These are phyloP conservation scores for Aspergillus calidoustus DNA, from an alignment of 2,329 filamentous ascomycete species.

Conservation along the genomic window DNA sequence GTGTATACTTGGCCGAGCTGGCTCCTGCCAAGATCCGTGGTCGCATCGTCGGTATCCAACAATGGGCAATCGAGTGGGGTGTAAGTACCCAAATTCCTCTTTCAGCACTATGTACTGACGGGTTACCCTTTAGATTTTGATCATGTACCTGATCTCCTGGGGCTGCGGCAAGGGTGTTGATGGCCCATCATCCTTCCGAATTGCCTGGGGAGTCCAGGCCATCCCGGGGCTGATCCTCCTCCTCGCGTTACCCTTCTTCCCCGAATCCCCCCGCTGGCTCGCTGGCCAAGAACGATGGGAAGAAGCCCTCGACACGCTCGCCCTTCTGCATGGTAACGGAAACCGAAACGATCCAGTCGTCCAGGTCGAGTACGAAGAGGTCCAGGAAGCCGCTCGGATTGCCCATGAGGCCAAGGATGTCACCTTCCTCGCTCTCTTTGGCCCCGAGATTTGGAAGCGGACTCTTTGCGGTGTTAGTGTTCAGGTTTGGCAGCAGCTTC, in stretches of 20 bases:
- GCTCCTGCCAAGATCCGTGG: conserved; percentile 48
- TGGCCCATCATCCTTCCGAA: conserved; percentile 56
- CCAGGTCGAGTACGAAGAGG: conserved; percentile 55
- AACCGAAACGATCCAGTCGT: conserved; percentile 60
- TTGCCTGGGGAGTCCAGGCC: conserved; percentile 68
- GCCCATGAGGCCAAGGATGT: conserved; percentile 37
- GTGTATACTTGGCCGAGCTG: conserved; percentile 51
- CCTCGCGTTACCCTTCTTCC: conserved; percentile 60
- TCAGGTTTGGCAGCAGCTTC: conserved; percentile 16
- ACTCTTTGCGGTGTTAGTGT: background rate
- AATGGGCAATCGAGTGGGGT: conserved; percentile 51
- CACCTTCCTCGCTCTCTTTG: background rate
- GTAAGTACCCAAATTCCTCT: background rate
- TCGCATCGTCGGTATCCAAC: conserved; percentile 49
- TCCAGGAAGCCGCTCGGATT: conserved; percentile 39
- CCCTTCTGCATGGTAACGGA: conserved; percentile 61
- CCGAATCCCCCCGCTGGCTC: conserved; percentile 66
- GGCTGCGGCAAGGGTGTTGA: conserved; percentile 40
- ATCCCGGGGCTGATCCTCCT: conserved; percentile 63
- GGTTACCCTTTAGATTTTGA: conserved; percentile 35
- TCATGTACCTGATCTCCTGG: conserved; percentile 51
- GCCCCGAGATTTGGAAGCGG: background rate
- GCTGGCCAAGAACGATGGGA: conserved; percentile 64
- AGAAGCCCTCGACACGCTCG: conserved; percentile 56
- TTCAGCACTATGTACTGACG: background rate